These are phyloP conservation scores for Cyclotella sp. DNA, from an alignment of 108 stramenopile genomes.

Conservation along the genomic window DNA sequence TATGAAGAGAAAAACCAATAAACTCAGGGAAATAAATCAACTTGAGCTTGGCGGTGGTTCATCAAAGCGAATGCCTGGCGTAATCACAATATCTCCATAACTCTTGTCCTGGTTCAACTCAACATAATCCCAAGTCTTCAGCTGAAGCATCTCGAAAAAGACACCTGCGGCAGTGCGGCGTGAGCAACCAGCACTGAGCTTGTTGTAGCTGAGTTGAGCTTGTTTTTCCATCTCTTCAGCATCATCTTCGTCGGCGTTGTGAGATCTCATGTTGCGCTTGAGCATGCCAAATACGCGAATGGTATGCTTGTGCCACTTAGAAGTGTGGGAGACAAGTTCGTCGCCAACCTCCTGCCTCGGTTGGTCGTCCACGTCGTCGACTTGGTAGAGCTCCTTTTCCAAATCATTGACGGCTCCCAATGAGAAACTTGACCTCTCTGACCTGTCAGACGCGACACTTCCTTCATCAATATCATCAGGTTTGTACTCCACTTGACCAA, in stretches of 20 bases:
- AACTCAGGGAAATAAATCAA: background rate
- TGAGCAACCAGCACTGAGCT: conserved; percentile 65
- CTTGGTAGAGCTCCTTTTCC: conserved; percentile 56
- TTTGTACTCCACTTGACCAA: conserved; percentile 45
- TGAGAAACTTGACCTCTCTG: conserved; percentile 51
- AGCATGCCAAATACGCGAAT: conserved; percentile 74
- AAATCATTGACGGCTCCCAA: conserved; percentile 83
- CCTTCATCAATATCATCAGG: conserved; percentile 56
- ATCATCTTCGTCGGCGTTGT: conserved; percentile 46
- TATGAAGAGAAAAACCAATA: background rate
- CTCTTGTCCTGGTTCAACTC: conserved; percentile 88
- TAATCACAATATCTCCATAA: conserved; percentile 90
- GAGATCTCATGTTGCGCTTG: conserved; percentile 63
- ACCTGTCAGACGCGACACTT: conserved; percentile 37
- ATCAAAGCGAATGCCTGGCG: conserved; percentile 59
- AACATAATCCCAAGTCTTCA: conserved; percentile 98
- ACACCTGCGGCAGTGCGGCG: conserved; percentile 86
- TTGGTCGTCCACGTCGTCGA: conserved; percentile 60
- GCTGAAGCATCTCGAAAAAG: conserved; percentile 93
- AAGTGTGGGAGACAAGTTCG: conserved; percentile 56
- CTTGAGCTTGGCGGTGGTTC: conserved; percentile 39
- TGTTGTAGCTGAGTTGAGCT: conserved; percentile 62
- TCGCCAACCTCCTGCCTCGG: conserved; percentile 71
- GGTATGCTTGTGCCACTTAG: conserved; percentile 95
- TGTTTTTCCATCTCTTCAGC: conserved; percentile 58